A percentile compares a stretch with the other conserved stretches of the same genome.
Conservation (phyloP, 1,284 basidiomycete genomes). For the Puccinia polysora region DNA sequence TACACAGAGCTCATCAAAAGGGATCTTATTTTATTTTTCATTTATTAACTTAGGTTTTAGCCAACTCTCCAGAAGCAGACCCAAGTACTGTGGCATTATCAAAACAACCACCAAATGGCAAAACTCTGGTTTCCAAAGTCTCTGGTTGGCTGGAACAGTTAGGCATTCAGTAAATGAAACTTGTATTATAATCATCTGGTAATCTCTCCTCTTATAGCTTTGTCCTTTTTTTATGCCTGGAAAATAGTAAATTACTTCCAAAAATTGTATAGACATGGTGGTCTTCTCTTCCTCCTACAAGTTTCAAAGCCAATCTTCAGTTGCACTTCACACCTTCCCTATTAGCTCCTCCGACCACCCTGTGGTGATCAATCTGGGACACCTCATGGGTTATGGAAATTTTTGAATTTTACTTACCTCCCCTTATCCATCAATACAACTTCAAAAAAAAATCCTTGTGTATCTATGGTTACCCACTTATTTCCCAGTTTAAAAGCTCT, state of each 20-base stretch:
- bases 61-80: constrained; percentile 63
- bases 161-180: constrained; percentile 70
- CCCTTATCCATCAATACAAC: too few relatives aligned
- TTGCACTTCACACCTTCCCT: constrained; percentile 11
- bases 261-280: constrained; percentile 68
- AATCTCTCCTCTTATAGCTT: neutral
- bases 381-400: too few relatives aligned
- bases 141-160: constrained; percentile 66
- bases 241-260: neutral
- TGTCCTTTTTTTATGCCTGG: constrained; percentile 2
- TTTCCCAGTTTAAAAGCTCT: too few relatives aligned
- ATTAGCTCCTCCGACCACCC: constrained; percentile 47
- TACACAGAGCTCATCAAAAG: constrained; percentile 45
- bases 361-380: too few relatives aligned
- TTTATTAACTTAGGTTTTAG: constrained; percentile 19
- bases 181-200: constrained; percentile 3
- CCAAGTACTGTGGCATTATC: constrained; percentile 72
- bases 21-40: neutral
- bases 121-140: constrained; percentile 65
- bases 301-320: constrained; percentile 50
- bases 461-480: too few relatives aligned
- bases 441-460: too few relatives aligned
- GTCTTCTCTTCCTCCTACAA: constrained; percentile 82
- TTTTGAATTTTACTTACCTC: too few relatives aligned
- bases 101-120: constrained; percentile 82